Base-by-base conservation (phyloP, 2,329 filamentous ascomycete genomes). In the Fusarium nisikadoi region DNA sequence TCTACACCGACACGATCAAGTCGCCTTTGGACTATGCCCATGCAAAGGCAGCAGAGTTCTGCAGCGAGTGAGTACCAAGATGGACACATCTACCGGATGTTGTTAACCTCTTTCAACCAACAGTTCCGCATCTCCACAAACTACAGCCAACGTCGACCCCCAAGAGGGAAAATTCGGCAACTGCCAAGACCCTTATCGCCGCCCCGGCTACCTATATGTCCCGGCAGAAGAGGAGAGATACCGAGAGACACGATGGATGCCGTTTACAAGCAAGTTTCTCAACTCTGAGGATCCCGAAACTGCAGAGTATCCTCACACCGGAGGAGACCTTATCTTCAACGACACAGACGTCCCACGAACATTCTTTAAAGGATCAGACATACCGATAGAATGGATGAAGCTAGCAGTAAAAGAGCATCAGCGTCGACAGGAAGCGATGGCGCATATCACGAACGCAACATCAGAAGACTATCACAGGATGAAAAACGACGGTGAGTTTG, bases 361-460 rank as follows among this genome's bases (percentile, higher is more conserved):
- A 6, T 38, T 63, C 5, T 46, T 63, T 2, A 3, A 38, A 12
- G 61, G 61, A 13, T 45, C 57, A 1, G 61, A 36, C 2, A 52
- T 63, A 11, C 57, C 57, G 1, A 35, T 23, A n/a, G 31, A 50
- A 33, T 63, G 61, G 57, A 63, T 63, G 61, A 36, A 62, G n/a
- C 50, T 62, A 1, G 61, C 38, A 0, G 31, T 27, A 2, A n/a
- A 20, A 8, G 61, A 63, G 3, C 35, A 63, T 4, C 8, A 12
- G 3, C 61, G 61, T 7, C 61, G 61, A 8, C 4, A 36, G 17
- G 23, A 33, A 38, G 57, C 45, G 0, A 1, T 63, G 8, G 14
- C 42, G 14, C 38, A 63, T 2, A 36, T 62, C 20, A 29, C 38
- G 3, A 58, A 62, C 17, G 31, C 57, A n/a, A 62, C 57, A 0